These are phyloP conservation scores for Lentinus brumalis DNA, from an alignment of 768 basidiomycete genomes.

Conservation along the genomic window DNA sequence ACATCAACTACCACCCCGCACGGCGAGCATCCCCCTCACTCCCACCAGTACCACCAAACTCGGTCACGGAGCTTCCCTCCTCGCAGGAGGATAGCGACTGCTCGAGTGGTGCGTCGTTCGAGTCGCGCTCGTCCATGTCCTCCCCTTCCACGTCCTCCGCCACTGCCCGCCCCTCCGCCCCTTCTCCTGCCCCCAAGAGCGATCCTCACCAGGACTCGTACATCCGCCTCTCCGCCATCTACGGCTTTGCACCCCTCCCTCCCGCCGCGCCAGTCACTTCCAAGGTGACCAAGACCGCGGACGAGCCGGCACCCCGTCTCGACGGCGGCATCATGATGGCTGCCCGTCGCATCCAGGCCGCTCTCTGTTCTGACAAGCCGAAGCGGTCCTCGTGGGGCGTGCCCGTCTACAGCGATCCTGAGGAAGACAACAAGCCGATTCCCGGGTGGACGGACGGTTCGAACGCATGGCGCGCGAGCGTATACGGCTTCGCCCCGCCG, in stretches of 20 bases:
- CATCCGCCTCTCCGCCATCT: slow-evolving; percentile 40
- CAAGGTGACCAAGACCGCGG: slow-evolving; percentile 27
- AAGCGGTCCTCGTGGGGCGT: slow-evolving; percentile 32
- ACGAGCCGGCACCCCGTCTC: slow-evolving; percentile 22
- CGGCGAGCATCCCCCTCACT: slow-evolving; percentile 35
- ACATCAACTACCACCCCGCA: slow-evolving; percentile 50
- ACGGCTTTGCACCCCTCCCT: slow-evolving; percentile 55
- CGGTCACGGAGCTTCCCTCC: slow-evolving; percentile 29
- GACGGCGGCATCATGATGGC: slow-evolving; percentile 75
- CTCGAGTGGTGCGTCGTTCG: slow-evolving; percentile 32
- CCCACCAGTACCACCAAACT: slow-evolving; percentile 45
- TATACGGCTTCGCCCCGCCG: slow-evolving; percentile 55
- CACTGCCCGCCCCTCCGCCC: slow-evolving; percentile 28
- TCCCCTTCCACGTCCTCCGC: slow-evolving; percentile 35
- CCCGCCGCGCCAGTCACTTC: slow-evolving; percentile 48
- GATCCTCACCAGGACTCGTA: slow-evolving; percentile 31
- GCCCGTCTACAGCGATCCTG: slow-evolving; percentile 29
- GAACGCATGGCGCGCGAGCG: slow-evolving; percentile 64
- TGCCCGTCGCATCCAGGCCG: slow-evolving; percentile 52
- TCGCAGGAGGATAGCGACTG: slow-evolving; percentile 45
- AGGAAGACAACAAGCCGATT: slow-evolving; percentile 39
- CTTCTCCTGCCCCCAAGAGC: slow-evolving; percentile 25
- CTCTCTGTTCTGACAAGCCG: slow-evolving; percentile 43
- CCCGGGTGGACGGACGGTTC: slow-evolving; percentile 73
- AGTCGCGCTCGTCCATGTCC: slow-evolving; percentile 32